Conservation (phyloP, 352 stramenopile genomes). For the Phytophthora idaei region DNA sequence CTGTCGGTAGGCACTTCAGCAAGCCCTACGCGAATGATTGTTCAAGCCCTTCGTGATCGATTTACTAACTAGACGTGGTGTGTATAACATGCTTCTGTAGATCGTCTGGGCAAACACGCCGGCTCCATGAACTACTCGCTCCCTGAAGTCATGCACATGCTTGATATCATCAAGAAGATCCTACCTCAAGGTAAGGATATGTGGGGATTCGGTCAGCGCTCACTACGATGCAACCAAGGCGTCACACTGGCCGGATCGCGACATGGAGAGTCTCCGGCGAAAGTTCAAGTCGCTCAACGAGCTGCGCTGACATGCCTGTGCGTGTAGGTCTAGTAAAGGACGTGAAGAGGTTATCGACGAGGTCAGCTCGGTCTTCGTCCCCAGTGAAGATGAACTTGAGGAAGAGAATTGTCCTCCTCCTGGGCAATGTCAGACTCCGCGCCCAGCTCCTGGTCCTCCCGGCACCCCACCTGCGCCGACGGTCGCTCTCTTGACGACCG, state of each 20-base stretch:
- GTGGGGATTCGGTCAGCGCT: not conserved
- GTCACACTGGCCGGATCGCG: not conserved
- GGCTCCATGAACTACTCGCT: slow-evolving; percentile 1
- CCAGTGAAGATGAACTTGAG: not conserved
- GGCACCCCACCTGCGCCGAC: no score
- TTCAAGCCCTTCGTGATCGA: no score
- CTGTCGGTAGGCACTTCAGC: no score
- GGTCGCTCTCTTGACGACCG: no score
- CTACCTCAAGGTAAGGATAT: not conserved
- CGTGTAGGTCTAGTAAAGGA: not conserved
- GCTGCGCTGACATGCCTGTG: not conserved
- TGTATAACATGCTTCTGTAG: no score
- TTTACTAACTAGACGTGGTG: no score
- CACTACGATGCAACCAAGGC: not conserved
- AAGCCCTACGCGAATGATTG: no score
- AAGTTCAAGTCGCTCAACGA: slow-evolving; percentile 1
- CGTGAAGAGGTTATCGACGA: not conserved
- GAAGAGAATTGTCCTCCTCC: no score
- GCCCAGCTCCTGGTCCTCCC: no score
- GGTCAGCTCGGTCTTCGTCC: not conserved
- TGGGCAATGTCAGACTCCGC: no score
- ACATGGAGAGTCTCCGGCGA: not conserved
- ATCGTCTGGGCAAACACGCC: not conserved
- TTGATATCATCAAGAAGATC: not conserved
- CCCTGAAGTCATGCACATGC: not conserved